Conservation (phyloP, 2,329 filamentous ascomycete species). For the Xylaria sp. region DNA sequence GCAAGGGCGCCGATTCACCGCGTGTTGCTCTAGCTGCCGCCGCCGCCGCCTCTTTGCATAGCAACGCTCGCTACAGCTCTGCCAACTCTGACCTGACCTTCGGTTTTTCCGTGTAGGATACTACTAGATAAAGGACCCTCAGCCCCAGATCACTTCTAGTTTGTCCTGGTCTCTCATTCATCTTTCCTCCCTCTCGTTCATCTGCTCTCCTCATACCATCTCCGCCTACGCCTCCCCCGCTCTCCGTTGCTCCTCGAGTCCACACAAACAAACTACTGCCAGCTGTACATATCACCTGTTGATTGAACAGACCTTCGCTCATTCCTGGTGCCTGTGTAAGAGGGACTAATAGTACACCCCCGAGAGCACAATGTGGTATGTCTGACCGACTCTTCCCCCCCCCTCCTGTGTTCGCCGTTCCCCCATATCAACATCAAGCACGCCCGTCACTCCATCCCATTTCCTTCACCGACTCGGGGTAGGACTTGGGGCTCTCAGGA, state of each 20-base stretch:
- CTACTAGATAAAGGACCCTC: constrained; percentile 29
- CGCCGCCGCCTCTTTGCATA: constrained; percentile 25
- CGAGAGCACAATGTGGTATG: constrained; percentile 44
- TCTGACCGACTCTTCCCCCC: constrained; percentile 29
- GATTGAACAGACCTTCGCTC: constrained; percentile 18
- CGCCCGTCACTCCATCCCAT: not conserved
- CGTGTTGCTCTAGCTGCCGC: constrained; percentile 24
- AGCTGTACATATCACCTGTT: not conserved
- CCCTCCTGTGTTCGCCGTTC: constrained; percentile 2
- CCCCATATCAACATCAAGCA: not conserved
- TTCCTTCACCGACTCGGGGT: constrained; percentile 22
- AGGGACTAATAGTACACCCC: constrained; percentile 11
- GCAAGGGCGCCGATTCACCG: constrained; percentile 22
- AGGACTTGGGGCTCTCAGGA: not conserved
- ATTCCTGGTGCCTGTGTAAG: constrained; percentile 26
- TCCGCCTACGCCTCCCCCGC: constrained; percentile 21
- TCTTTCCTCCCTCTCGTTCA: constrained; percentile 17
- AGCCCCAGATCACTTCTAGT: constrained; percentile 30
- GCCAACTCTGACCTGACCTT: constrained; percentile 21
- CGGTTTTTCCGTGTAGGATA: constrained; percentile 4
- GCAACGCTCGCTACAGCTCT: constrained; percentile 22
- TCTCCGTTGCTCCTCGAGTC: not conserved
- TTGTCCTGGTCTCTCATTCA: constrained; percentile 30
- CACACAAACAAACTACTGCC: not conserved
- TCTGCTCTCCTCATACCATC: constrained; percentile 11